Conservation (phyloP, 192 early-diverging fungal species). For the Nowakowskiella sp. region DNA sequence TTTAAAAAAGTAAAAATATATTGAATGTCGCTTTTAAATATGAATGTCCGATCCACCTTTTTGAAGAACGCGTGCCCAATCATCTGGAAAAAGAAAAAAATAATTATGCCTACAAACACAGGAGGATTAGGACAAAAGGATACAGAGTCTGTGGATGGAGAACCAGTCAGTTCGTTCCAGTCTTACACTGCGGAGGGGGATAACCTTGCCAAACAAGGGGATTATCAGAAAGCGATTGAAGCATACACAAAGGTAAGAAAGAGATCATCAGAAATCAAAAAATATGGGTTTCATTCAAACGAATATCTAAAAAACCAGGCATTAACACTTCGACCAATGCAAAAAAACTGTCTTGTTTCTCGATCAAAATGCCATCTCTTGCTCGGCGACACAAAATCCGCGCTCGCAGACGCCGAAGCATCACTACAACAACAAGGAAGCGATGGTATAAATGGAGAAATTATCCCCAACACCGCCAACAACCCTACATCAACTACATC, state of each 20-base stretch:
- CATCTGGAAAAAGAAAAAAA: too few species aligned
- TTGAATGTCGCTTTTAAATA: too few species aligned
- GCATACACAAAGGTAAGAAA: slow-evolving; percentile 41
- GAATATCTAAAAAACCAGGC: too few species aligned
- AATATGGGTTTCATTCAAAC: neutral
- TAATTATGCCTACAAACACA: too few species aligned
- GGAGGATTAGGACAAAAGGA: too few species aligned
- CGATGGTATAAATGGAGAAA: too few species aligned
- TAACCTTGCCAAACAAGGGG: slow-evolving; percentile 38
- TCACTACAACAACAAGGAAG: slow-evolving; percentile 30
- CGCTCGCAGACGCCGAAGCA: slow-evolving; percentile 35
- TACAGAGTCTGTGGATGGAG: slow-evolving; percentile 14
- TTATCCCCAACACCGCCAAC: too few species aligned
- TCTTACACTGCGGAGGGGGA: slow-evolving; percentile 40
- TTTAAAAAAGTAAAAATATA: too few species aligned
- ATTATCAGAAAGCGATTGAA: slow-evolving; percentile 40
- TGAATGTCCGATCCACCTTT: too few species aligned
- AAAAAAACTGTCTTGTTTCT: slow-evolving; percentile 41
- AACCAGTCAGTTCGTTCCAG: slow-evolving; percentile 33
- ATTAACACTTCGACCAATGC: slow-evolving; percentile 27
- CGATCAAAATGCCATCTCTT: slow-evolving; percentile 37
- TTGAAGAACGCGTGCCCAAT: too few species aligned
- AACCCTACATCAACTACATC: too few species aligned
- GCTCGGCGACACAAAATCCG: slow-evolving; percentile 31
- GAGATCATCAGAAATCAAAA: too few species aligned